Evolutionary conservation across 805 yeast species (phyloP).

Genomic region (Pichia ethanolica): DNA sequence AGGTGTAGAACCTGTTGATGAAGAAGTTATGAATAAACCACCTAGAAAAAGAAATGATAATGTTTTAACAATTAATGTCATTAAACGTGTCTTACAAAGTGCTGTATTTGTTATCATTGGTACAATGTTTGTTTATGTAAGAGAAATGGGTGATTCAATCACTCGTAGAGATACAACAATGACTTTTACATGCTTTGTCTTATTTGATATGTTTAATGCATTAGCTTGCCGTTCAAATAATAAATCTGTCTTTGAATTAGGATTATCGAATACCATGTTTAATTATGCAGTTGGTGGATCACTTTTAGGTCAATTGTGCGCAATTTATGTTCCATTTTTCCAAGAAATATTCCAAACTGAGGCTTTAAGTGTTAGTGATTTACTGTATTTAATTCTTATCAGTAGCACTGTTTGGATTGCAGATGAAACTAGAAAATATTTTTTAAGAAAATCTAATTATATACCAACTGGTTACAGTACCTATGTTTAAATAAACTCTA

Average conservation of each 20-base stretch:
- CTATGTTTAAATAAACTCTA: conserved; percentile 15
- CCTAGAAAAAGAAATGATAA: conserved; percentile 85
- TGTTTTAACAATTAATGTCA: conserved; percentile 63
- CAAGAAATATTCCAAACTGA: conserved; percentile 94
- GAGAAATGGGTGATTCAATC: conserved; percentile 80
- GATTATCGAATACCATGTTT: conserved; percentile 81
- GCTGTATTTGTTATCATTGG: conserved; percentile 76
- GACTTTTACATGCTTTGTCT: conserved; percentile 96
- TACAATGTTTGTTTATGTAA: conserved; percentile 77
- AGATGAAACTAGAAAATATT: conserved; percentile 73
- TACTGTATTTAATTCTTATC: conserved; percentile 51
- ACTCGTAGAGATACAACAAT: conserved; percentile 96
- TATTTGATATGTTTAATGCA: conserved; percentile 96
- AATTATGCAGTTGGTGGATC: conserved; percentile 88
- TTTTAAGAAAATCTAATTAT: conserved; percentile 12
- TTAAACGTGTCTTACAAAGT: conserved; percentile 67
- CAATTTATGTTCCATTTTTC: conserved; percentile 88
- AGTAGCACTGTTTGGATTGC: conserved; percentile 79
- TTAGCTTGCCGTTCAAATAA: conserved; percentile 83
- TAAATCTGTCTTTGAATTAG: conserved; percentile 77
- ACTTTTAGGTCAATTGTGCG: conserved; percentile 83
- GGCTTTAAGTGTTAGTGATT: conserved; percentile 66
- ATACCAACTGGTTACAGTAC: conserved; percentile 21
- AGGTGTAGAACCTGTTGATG: conserved; percentile 97
- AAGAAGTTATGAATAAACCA: conserved; percentile 92